Conservation (phyloP, 805 yeast species). For the Candida loeiensis region DNA sequence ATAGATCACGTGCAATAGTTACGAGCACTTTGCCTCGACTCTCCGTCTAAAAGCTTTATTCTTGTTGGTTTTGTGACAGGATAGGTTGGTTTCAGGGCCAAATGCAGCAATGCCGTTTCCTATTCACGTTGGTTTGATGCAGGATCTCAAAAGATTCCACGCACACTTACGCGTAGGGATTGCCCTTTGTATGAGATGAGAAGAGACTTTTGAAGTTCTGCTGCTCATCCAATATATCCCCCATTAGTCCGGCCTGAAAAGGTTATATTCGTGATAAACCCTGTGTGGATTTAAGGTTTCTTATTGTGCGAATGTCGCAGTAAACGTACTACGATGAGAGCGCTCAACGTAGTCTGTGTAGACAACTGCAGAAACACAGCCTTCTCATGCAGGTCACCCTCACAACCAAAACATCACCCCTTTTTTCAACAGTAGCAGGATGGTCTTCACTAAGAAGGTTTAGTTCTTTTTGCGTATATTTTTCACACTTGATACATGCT, state of each 20-base stretch:
- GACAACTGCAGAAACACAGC: too few relatives aligned
- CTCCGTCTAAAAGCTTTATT: neutral
- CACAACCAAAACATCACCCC: neutral
- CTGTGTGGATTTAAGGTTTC: too few relatives aligned
- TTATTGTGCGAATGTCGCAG: too few relatives aligned
- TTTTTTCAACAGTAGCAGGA: neutral
- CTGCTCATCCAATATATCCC: too few relatives aligned
- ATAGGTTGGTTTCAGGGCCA: neutral
- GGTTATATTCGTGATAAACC: too few relatives aligned
- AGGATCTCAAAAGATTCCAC: neutral
- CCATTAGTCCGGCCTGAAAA: too few relatives aligned
- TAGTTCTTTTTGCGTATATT: neutral
- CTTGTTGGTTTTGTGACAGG: neutral
- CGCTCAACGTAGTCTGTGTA: too few relatives aligned
- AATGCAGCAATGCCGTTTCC: neutral
- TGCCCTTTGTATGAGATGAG: too few relatives aligned
- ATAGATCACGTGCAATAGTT: neutral
- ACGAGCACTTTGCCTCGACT: neutral
- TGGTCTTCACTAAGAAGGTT: neutral
- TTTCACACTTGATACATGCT: neutral
- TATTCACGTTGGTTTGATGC: neutral
- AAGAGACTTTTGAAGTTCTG: too few relatives aligned
- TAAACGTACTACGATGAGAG: too few relatives aligned
- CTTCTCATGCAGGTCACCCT: too few relatives aligned
- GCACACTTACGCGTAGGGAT: too few relatives aligned